Base-by-base conservation (phyloP, 345 rosid species). In the Syzygium grande region DNA sequence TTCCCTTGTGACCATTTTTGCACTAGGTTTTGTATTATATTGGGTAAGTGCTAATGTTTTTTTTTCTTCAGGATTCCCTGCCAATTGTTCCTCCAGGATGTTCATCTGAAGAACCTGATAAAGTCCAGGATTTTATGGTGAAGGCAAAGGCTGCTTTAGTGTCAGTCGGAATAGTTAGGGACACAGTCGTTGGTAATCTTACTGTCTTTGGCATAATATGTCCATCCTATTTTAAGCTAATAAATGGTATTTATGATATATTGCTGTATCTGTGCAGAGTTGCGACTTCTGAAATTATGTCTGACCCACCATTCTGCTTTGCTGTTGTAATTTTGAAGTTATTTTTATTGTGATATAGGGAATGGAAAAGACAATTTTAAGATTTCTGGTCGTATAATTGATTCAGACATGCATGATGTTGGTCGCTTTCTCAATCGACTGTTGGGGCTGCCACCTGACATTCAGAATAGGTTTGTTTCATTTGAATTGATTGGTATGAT, bases 331-430 rank as follows among this genome's bases (percentile, higher is more conserved):
- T 51, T 89, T 84, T 58, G 27, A 80, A 85, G 87, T 54, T 78
- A 43, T 11, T 89, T 65, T 87, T 43, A 73, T 73, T 85, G 83
- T 91, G 86, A 52, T 92, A 68, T 89, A 97, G 99, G 96, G 53
- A 96, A 93, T 87, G 99, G 98, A 85, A 97, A 95, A 91, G 99
- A 96, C 90, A 87, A 84, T 89, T 95, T 95, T 41, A 97, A 95
- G 90, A 89, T 94, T 41, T 92, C 98, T n/a, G 99, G 99, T 85
- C 99, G 99, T 86, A 97, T 97, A 88, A 91, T 96, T 92, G 99
- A 97, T 93, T 96, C 99, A 29, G 99, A 97, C 90, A 97, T 97
- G 99, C 99, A 96, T 86, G 99, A 97, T 88, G 97, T 95, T 90
- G 99, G 99, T 29, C 95, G 99, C 90, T 97, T 96, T 90, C 94